phyloP scores from a whole-genome alignment of 306 rosid species.

The Sophora flavescens region DNA sequence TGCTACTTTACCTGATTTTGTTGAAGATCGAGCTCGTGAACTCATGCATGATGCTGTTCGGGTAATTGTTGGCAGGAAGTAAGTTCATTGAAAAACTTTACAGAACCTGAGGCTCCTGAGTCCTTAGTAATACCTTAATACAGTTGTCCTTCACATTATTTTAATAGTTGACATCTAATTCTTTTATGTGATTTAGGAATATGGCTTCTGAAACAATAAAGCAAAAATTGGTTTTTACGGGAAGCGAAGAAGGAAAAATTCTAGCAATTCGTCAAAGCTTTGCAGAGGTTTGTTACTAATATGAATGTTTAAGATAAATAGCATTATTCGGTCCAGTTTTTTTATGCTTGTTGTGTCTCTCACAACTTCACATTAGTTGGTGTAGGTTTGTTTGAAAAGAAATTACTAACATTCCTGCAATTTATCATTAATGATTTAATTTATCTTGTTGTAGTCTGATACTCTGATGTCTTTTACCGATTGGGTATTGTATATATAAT shows the following conservation, averaged over 20 bases:
- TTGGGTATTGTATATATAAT: constrained; percentile 1
- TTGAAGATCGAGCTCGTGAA: constrained; percentile 92
- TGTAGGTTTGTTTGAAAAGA: constrained; percentile 30
- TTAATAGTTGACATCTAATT: constrained; percentile 26
- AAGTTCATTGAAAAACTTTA: constrained; percentile 50
- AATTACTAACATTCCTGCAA: background rate
- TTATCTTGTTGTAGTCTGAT: constrained; percentile 11
- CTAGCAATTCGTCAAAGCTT: constrained; percentile 91
- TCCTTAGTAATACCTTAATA: constrained; percentile 27
- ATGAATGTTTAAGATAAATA: constrained; percentile 24
- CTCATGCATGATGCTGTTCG: constrained; percentile 98
- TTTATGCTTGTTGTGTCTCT: constrained; percentile 26
- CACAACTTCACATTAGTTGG: background rate
- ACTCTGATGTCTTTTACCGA: background rate
- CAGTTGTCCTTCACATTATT: constrained; percentile 20
- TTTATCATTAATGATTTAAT: constrained; percentile 18
- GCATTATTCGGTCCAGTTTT: constrained; percentile 16
- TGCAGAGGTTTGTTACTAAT: constrained; percentile 70
- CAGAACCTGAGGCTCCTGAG: constrained; percentile 12
- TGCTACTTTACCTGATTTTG: constrained; percentile 94
- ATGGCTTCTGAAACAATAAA: constrained; percentile 87
- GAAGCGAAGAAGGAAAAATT: constrained; percentile 97
- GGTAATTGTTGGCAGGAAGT: constrained; percentile 95
- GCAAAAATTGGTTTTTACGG: constrained; percentile 86
- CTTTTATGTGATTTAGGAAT: constrained; percentile 68